Evolutionary conservation across 1,139 yeast genomes (phyloP).

Genomic region (Pneumocystis wakefieldiae): DNA sequence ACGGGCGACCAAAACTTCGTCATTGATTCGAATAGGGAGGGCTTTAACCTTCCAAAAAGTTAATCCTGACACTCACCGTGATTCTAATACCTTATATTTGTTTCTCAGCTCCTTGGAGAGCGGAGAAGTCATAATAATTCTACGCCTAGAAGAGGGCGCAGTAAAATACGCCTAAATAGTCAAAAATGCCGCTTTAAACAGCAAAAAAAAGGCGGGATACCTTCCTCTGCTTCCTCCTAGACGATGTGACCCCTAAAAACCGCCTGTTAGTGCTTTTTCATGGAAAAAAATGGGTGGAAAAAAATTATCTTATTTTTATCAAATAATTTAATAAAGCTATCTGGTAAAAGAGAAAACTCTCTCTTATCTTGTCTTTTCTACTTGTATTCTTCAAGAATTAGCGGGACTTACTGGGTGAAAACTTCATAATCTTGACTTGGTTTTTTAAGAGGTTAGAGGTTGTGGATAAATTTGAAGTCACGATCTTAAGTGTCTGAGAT

Average conservation of each 20-base stretch:
- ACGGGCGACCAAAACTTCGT: slow-evolving; percentile 89
- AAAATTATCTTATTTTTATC: neutral
- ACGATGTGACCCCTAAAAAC: neutral
- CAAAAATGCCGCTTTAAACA: neutral
- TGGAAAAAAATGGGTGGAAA: neutral
- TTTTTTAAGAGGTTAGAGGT: neutral
- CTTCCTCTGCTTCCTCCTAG: neutral
- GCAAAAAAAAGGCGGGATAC: neutral
- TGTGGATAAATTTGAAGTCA: too few relatives aligned
- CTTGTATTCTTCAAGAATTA: neutral
- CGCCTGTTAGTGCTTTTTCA: neutral
- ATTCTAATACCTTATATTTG: slow-evolving; percentile 59
- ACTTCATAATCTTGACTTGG: neutral
- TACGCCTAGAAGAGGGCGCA: slow-evolving; percentile 94
- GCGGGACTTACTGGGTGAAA: neutral
- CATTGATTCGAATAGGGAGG: slow-evolving; percentile 97
- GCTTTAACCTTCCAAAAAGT: slow-evolving; percentile 37
- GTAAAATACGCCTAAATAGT: slow-evolving; percentile 75
- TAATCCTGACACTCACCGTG: neutral
- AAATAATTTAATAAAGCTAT: neutral
- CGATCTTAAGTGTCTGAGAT: neutral
- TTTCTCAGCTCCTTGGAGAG: slow-evolving; percentile 97
- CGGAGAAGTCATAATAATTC: slow-evolving; percentile 94
- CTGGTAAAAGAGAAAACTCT: neutral
- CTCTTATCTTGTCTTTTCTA: neutral